phyloP scores from a whole-genome alignment of 768 basidiomycete genomes.

The Pleurotus tuber-regium region DNA sequence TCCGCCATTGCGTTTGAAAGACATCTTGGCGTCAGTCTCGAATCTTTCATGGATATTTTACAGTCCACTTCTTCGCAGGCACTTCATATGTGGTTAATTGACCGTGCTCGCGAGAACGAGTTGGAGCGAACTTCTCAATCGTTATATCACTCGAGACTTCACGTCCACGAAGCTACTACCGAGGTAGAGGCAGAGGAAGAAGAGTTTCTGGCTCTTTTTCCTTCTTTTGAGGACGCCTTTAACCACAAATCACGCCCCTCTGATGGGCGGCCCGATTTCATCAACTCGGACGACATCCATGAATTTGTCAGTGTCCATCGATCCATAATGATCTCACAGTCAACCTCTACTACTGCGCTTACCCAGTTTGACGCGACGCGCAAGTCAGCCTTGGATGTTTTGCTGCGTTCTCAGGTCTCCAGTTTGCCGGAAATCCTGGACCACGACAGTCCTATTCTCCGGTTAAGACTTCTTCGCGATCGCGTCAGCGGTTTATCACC shows the following conservation, averaged over 20 bases:
- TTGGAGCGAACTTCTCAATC: constrained; percentile 62
- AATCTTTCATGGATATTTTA: constrained; percentile 32
- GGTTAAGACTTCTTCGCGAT: constrained; percentile 46
- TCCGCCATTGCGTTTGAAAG: constrained; percentile 44
- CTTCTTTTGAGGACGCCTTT: constrained; percentile 68
- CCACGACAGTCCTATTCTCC: constrained; percentile 44
- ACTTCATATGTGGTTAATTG: constrained; percentile 80
- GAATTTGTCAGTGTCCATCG: constrained; percentile 49
- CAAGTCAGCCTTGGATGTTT: constrained; percentile 27
- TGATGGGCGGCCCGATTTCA: constrained; percentile 12
- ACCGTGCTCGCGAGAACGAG: constrained; percentile 68
- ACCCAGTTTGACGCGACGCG: constrained; percentile 22
- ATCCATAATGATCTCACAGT: constrained; percentile 29
- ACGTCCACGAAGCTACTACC: constrained; percentile 49
- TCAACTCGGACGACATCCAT: constrained; percentile 28
- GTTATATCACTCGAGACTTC: constrained; percentile 68
- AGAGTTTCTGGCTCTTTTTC: constrained; percentile 86
- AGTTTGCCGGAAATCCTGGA: constrained; percentile 47
- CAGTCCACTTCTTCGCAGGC: constrained; percentile 64
- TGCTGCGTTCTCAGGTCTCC: constrained; percentile 27
- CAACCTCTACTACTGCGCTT: constrained; percentile 1
- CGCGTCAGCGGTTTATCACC: constrained; percentile 31
- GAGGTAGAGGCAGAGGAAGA: constrained; percentile 79
- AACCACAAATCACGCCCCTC: constrained; percentile 24
- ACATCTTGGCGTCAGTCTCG: constrained; percentile 36